Conservation (phyloP, 805 yeast genomes). For the Spathaspora boniae region DNA sequence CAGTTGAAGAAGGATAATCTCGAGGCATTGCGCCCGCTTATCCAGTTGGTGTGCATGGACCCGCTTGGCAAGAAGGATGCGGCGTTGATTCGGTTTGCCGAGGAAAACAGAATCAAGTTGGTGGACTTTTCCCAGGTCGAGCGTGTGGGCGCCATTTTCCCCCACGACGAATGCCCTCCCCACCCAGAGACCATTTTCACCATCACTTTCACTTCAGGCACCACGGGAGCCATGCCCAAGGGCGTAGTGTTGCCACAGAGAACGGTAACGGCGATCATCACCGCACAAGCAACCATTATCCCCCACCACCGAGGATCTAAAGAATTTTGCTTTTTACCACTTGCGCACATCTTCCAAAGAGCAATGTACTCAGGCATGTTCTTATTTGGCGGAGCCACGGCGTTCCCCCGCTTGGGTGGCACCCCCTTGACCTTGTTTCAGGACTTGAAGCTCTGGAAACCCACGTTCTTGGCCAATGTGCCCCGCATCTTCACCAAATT, state of each 20-base stretch:
- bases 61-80: conserved; percentile 31
- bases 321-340: conserved; percentile 47
- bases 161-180: conserved; percentile 40
- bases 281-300: conserved; percentile 32
- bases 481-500: conserved; percentile 37
- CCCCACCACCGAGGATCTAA: conserved; percentile 15
- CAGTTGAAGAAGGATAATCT: conserved; percentile 24
- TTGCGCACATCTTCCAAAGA: conserved; percentile 60
- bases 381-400: conserved; percentile 47
- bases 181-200: conserved; percentile 49
- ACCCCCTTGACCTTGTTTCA: conserved; percentile 25
- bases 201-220: conserved; percentile 71
- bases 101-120: conserved; percentile 13
- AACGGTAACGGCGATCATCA: conserved; percentile 46
- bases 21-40: conserved; percentile 23
- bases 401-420: conserved; percentile 44
- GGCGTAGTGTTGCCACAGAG: conserved; percentile 60
- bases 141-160: conserved; percentile 29
- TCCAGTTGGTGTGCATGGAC: conserved; percentile 36
- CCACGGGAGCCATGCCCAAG: conserved; percentile 66
- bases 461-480: conserved; percentile 29
- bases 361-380: conserved; percentile 42
- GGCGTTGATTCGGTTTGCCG: conserved; percentile 19
- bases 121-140: conserved; percentile 31
- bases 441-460: conserved; percentile 26